These are phyloP conservation scores for Tuber umbilicatum DNA, from an alignment of 495 filamentous ascomycete species.

Conservation along the genomic window DNA sequence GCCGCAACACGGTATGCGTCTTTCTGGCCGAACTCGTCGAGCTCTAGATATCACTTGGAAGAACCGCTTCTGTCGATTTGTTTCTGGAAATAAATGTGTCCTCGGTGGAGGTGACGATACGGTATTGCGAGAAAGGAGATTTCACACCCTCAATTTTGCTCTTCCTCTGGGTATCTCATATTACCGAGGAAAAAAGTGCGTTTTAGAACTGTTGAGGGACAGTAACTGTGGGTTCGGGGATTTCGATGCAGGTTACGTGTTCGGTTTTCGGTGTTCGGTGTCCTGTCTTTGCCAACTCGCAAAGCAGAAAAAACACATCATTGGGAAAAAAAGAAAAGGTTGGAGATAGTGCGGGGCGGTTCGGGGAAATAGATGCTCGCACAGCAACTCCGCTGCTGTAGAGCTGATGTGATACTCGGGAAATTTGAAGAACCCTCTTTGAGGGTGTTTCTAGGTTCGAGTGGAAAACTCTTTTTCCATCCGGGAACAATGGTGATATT, in stretches of 20 bases:
- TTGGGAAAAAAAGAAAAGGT: neutral
- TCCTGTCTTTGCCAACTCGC: too few relatives aligned
- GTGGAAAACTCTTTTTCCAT: neutral
- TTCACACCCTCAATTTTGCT: neutral
- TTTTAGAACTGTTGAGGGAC: neutral
- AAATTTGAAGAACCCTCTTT: neutral
- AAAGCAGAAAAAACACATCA: neutral
- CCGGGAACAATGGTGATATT: neutral
- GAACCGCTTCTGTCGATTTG: neutral
- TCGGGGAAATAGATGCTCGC: neutral
- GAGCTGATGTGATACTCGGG: conserved; percentile 4
- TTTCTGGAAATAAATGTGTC: neutral
- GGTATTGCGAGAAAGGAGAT: conserved; percentile 1
- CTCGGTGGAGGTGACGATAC: neutral
- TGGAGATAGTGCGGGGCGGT: neutral
- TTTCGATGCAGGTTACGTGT: conserved; percentile 2
- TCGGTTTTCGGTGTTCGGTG: neutral
- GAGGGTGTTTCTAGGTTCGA: neutral
- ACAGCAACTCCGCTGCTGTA: neutral
- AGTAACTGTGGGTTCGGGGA: neutral
- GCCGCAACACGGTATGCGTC: neutral
- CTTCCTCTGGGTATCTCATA: neutral
- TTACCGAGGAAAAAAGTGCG: neutral
- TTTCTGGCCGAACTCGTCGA: neutral
- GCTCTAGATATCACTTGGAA: neutral